These are phyloP conservation scores for Astrothelium macrocarpum DNA, from an alignment of 495 filamentous ascomycete genomes.

Conservation along the genomic window DNA sequence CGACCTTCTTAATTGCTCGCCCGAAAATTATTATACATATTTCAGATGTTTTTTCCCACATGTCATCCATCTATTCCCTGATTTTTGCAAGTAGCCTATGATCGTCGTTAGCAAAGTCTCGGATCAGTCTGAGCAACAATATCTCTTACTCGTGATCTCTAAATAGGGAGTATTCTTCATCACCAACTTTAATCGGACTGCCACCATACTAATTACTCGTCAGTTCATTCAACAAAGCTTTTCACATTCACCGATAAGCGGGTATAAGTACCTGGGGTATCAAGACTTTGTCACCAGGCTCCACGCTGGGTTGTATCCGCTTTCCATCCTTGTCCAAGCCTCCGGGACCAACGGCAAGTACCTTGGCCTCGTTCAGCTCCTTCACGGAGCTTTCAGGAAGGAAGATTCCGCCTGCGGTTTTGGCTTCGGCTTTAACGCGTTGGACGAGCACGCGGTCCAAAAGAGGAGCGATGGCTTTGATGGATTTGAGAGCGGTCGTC, in stretches of 20 bases:
- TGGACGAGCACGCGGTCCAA: constrained; percentile 98
- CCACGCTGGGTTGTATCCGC: constrained; percentile 70
- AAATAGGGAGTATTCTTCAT: constrained; percentile 93
- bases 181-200: constrained; percentile 90
- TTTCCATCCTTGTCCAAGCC: constrained; percentile 77
- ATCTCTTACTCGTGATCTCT: constrained; percentile 95
- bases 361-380: constrained; percentile 94
- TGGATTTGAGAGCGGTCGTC: constrained; percentile 66
- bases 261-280: constrained; percentile 75
- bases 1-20: not conserved
- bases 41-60: constrained; percentile 11
- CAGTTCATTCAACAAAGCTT: not conserved
- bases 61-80: constrained; percentile 34
- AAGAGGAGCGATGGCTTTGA: constrained; percentile 91
- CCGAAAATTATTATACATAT: not conserved
- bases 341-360: constrained; percentile 91
- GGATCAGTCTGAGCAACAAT: constrained; percentile 18
- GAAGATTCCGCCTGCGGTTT: constrained; percentile 93
- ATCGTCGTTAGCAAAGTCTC: constrained; percentile 9
- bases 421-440: constrained; percentile 92
- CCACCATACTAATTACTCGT: constrained; percentile 67
- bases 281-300: constrained; percentile 81
- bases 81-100: constrained; percentile 39
- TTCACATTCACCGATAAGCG: not conserved
- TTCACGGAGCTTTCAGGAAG: constrained; percentile 95